These are phyloP conservation scores for Hericium erinaceus DNA, from an alignment of 768 basidiomycete genomes.

Conservation along the genomic window DNA sequence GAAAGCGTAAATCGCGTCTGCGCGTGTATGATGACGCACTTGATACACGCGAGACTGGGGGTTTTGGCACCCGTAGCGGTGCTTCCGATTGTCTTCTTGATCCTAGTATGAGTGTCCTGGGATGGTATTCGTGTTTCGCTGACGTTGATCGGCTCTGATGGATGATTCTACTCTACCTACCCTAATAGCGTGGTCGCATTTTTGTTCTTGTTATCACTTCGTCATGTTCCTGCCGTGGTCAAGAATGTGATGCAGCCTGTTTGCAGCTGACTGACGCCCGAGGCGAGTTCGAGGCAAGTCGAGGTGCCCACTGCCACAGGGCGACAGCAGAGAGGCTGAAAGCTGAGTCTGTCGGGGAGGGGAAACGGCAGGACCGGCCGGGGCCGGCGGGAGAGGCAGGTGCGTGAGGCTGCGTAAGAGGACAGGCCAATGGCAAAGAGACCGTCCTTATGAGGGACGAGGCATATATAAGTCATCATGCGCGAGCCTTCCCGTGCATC, in stretches of 20 bases:
- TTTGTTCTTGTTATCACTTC: background rate
- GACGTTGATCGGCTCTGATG: too few species aligned
- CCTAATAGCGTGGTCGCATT: background rate
- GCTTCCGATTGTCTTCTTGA: too few species aligned
- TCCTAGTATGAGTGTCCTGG: background rate
- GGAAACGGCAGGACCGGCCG: constrained; percentile 9
- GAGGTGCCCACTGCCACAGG: too few species aligned
- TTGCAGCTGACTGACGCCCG: too few species aligned
- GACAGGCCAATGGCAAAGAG: constrained; percentile 4
- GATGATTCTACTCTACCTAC: background rate
- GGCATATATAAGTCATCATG: constrained; percentile 12
- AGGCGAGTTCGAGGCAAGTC: too few species aligned
- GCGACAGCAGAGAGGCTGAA: background rate
- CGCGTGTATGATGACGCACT: background rate
- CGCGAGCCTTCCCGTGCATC: constrained; percentile 2
- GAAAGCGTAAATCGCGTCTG: constrained; percentile 20
- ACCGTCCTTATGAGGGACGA: background rate
- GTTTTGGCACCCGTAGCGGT: too few species aligned
- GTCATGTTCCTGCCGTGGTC: background rate
- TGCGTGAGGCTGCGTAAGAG: constrained; percentile 11
- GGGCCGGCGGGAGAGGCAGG: constrained; percentile 5
- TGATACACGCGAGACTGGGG: background rate
- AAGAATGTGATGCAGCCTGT: too few species aligned
- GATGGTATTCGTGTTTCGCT: background rate
- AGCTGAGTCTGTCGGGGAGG: constrained; percentile 3